phyloP scores from a whole-genome alignment of 371 early-diverging fungal species.

The Rhizopus microsporus region DNA sequence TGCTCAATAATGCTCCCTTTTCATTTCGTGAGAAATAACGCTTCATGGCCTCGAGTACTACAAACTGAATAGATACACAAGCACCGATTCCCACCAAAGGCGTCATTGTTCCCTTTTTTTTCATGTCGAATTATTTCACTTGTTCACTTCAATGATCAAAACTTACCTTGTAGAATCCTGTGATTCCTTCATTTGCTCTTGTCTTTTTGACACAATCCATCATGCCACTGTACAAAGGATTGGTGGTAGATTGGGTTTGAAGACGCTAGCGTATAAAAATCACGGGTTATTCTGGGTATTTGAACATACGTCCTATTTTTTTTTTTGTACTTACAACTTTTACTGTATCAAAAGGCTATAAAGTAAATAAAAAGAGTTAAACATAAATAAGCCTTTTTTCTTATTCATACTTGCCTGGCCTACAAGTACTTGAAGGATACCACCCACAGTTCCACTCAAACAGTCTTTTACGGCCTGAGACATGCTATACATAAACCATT shows the following conservation, averaged over 20 bases:
- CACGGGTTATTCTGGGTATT: neutral
- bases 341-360: slow-evolving; percentile 80
- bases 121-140: neutral
- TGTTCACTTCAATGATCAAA: neutral
- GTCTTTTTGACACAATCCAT: slow-evolving; percentile 79
- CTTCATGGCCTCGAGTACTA: slow-evolving; percentile 74
- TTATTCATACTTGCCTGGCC: slow-evolving; percentile 62
- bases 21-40: slow-evolving; percentile 63
- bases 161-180: slow-evolving; percentile 73
- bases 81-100: slow-evolving; percentile 80
- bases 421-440: slow-evolving; percentile 76
- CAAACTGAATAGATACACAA: slow-evolving; percentile 83
- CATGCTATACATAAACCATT: slow-evolving; percentile 12
- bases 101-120: slow-evolving; percentile 66
- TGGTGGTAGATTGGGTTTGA: slow-evolving; percentile 79
- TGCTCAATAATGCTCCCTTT: slow-evolving; percentile 41
- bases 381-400: neutral
- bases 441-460: slow-evolving; percentile 76
- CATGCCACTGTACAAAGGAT: slow-evolving; percentile 67
- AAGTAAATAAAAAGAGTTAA: slow-evolving; percentile 17
- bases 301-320: slow-evolving; percentile 1
- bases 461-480: slow-evolving; percentile 75
- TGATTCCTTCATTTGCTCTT: slow-evolving; percentile 68
- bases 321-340: slow-evolving; percentile 68
- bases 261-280: slow-evolving; percentile 57